Percentiles rank a stretch among this genome's conserved stretches.
These are phyloP conservation scores for Oryza longistaminata DNA, from an alignment of 176 grass and related monocot genomes.

Conservation along the genomic window DNA sequence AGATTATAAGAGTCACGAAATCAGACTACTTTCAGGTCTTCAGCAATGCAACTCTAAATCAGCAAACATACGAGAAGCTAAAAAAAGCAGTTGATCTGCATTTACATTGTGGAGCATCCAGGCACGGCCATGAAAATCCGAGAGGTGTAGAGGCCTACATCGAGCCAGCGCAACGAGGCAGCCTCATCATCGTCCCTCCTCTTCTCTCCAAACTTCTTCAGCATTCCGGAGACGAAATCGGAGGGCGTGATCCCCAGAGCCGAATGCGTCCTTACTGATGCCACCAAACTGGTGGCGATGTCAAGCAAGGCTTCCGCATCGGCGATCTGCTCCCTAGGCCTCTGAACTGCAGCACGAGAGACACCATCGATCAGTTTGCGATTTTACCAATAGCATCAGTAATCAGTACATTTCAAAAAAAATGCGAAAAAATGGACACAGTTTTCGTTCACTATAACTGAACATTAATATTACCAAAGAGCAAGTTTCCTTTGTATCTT, in stretches of 20 bases:
- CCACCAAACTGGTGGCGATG: conserved; percentile 63
- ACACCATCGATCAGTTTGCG: neutral
- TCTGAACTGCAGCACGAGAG: conserved; percentile 56
- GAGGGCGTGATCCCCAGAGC: conserved; percentile 67
- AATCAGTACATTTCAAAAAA: neutral
- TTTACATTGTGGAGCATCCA: conserved; percentile 82
- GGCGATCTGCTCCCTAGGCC: conserved; percentile 82
- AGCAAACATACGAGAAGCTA: neutral
- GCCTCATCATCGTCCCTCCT: conserved; percentile 29
- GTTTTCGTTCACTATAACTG: neutral
- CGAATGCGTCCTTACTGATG: conserved; percentile 69
- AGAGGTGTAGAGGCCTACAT: conserved; percentile 48
- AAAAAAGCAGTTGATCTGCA: neutral
- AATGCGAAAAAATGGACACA: too few species aligned
- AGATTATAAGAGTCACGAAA: neutral
- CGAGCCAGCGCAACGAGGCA: conserved; percentile 44
- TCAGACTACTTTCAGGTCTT: neutral
- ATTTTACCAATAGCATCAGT: neutral
- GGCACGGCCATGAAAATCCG: conserved; percentile 62
- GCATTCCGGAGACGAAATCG: conserved; percentile 59
- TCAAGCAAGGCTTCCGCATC: conserved; percentile 82
- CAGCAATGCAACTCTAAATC: neutral
- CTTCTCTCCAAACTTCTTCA: conserved; percentile 59
- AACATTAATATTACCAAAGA: neutral
- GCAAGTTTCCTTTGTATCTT: neutral